Base-by-base conservation (phyloP, 352 stramenopile genomes). In the Globisporangium uncinulatum region DNA sequence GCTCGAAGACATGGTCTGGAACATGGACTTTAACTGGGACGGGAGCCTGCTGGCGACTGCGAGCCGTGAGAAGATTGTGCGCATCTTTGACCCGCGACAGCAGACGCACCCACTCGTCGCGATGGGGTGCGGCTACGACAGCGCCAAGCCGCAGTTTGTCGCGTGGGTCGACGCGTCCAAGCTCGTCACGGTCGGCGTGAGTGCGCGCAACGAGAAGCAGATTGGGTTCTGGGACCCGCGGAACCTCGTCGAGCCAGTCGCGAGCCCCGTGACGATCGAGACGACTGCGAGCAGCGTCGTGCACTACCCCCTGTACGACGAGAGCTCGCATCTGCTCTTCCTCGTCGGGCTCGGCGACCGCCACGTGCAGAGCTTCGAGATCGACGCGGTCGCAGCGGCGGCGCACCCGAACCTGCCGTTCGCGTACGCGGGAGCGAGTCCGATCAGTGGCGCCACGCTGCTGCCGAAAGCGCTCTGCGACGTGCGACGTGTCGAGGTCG, bases 291-390 rank as follows among this genome's bases (percentile, higher is more conserved):
- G 63, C 57, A 75, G 65, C n/a, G 73, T 67, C 17, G 72, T 73
- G 6, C 74, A 70, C n/a, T 67, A 79, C 46, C 83, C 79, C 17
- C 69, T 88, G 8, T 94, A 87, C 55, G 81, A 94, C 47, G 61
- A 67, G 13, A 86, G 67, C 36, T 90, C 83, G 21, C 74, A 61
- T 20, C 53, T 91, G 53, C 69, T 92, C 29, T 89, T 90, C 53
- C 73, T 94, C 31, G 69, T 87, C 19, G 75, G 74, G 4, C 68
- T 76, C 3, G 83, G 83, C 47, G 82, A 73, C 41, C 79, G 81
- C 11, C 73, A 87, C 39, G 73, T 94, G 51, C 84, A 77, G 71
- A 92, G 81, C 60, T 94, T 77, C 49, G 81, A 94, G 63, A 64
- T 94, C 21, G 70, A 83, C 15, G 58, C 67, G 0, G 45, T 61